Evolutionary conservation across 2,329 filamentous ascomycete species (phyloP), one percentile per base, ranked within the genome.

Genomic region (Alternaria brassicicola): DNA sequence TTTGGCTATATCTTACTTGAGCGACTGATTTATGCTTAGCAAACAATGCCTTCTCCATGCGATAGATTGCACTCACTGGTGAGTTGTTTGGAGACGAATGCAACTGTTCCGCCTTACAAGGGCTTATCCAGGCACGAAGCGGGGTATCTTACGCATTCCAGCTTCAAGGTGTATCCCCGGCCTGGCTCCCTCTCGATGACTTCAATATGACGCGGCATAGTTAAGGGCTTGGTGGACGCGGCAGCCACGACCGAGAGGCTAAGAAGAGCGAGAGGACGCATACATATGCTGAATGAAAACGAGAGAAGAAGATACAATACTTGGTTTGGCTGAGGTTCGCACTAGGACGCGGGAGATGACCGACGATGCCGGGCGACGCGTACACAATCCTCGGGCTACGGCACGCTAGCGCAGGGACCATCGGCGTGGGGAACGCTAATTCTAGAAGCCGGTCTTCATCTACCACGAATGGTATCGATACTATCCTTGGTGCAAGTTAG

Each of bases 91-190:
- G 64, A 25, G 65, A 48, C 9, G 62, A 61, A 35, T 69, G 51
- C 33, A 63, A 57, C 69, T 66, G 71, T 30, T 49, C 39, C 6
- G 51, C 41, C 45, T 57, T 28, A 8, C 49, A n/a, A 4, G 55
- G 23, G 9, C 30, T 36, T 10, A 59, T 45, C 21, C 63, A 56
- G 9, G 65, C 56, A 1, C 59, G 60, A 53, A 71, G 70, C 9
- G 71, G 70, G 70, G 56, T 71, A 75, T 6, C 60, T 69, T 0
- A 66, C 28, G 42, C 72, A 75, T 12, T 68, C 69, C 17, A 74
- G 50, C 54, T 75, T 73, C 28, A 73, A 69, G 4, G 68, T 47
- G 48, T 71, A 75, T 36, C 61, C 69, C 35, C 64, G 69, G 33
- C 69, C 64, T 13, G 45, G 28, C 25, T 67, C 57, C 13, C 68